These are phyloP conservation scores for Helotiales sp. DNA, from an alignment of 2,329 filamentous ascomycete genomes.

Conservation along the genomic window DNA sequence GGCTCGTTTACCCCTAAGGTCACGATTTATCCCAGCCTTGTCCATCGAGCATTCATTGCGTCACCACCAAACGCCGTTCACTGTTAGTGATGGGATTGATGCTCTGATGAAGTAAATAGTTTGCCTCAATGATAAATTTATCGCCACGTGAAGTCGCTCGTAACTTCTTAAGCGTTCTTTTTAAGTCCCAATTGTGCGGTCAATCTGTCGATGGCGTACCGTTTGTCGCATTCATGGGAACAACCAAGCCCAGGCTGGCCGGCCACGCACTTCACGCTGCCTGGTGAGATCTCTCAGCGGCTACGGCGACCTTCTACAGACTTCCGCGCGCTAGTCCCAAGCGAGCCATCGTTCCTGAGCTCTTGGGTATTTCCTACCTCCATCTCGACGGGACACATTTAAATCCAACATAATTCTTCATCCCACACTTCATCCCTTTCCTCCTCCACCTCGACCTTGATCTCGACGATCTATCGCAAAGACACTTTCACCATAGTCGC, in stretches of 20 bases:
- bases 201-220: neutral
- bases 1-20: neutral
- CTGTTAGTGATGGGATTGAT: neutral
- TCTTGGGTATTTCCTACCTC: conserved; percentile 4
- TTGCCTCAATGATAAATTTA: neutral
- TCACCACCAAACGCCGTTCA: neutral
- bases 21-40: conserved; percentile 14
- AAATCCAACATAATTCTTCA: conserved; percentile 21
- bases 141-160: neutral
- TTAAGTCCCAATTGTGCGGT: neutral
- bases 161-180: neutral
- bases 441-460: conserved; percentile 4
- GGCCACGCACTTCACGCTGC: conserved; percentile 16
- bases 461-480: conserved; percentile 19
- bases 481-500: neutral
- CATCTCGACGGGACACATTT: neutral
- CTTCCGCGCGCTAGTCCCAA: conserved; percentile 6
- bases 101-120: too few species aligned
- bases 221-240: neutral
- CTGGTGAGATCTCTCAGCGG: conserved; percentile 18
- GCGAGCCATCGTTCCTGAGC: conserved; percentile 24
- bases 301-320: neutral
- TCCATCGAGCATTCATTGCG: conserved; percentile 1
- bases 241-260: neutral
- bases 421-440: conserved; percentile 20